phyloP scores from a whole-genome alignment of 1,284 basidiomycete genomes.

The Ganoderma lingzhi region DNA sequence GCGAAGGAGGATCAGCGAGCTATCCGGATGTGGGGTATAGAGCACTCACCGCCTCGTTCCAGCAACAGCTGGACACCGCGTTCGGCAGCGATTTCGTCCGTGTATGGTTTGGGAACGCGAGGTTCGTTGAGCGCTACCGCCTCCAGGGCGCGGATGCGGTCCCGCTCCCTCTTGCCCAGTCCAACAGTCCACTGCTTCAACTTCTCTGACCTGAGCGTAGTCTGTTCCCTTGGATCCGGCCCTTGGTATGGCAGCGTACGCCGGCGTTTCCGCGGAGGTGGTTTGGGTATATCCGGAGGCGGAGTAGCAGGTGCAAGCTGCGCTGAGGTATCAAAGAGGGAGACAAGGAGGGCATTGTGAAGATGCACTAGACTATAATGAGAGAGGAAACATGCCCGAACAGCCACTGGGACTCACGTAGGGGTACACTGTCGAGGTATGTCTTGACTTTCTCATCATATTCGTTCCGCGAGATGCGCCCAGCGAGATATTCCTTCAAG shows the following conservation, averaged over 20 bases:
- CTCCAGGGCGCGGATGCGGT: constrained; percentile 66
- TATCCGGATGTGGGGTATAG: background rate
- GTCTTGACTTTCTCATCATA: constrained; percentile 77
- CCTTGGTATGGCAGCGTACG: constrained; percentile 77
- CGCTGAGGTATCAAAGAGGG: constrained; percentile 79
- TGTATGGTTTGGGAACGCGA: constrained; percentile 49
- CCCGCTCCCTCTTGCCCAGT: constrained; percentile 75
- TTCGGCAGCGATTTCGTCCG: constrained; percentile 76
- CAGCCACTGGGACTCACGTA: constrained; percentile 51
- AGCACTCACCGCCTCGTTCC: constrained; percentile 67
- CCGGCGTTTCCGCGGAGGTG: constrained; percentile 75
- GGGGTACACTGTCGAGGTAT: constrained; percentile 66
- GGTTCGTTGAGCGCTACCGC: constrained; percentile 41
- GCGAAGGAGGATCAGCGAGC: background rate
- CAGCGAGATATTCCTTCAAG: constrained; percentile 72
- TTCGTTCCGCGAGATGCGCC: constrained; percentile 72
- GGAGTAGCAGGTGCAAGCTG: constrained; percentile 71
- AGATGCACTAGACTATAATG: constrained; percentile 62
- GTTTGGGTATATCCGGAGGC: constrained; percentile 64
- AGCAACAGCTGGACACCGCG: constrained; percentile 66
- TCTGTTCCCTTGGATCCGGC: constrained; percentile 56
- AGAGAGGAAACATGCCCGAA: background rate
- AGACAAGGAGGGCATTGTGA: constrained; percentile 83
- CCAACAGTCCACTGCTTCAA: constrained; percentile 81
- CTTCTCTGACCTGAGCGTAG: constrained; percentile 63